Evolutionary conservation across 139 green algal genomes (phyloP), one percentile per base, ranked within the genome.

Genomic region (Tetradesmus obliquus): DNA sequence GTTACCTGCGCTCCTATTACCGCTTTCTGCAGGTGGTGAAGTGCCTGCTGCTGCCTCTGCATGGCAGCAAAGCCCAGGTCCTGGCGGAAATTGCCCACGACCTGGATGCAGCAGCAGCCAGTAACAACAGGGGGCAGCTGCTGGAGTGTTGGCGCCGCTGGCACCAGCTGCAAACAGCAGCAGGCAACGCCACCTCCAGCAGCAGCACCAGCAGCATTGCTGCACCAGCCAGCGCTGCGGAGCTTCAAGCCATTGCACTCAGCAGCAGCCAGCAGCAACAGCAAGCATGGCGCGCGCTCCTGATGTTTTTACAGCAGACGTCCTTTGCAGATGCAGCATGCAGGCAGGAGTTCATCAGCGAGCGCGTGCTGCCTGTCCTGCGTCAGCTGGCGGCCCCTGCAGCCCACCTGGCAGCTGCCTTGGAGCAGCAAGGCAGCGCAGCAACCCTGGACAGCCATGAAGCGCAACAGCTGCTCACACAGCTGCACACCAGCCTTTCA

Each of bases 241-340:
- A 81, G 62, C n/a, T 82, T n/a, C 55, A 83, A 6, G 66, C 10
- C 10, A 45, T 24, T 2, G 13, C 7, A 9, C 3, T 4, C 22
- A 60, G 66, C 66, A 17, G 72, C 60, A 71, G 54, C 7, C 6
- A 83, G 51, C 9, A 83, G 71, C 20, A 74, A 13, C 71, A 91
- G 53, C 22, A 71, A 17, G 60, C 84, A 55, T 87, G 55, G 88
- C 9, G 9, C 2, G 88, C 9, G 2, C 10, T 87, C 55, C 22
- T 51, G 15, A 2, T 13, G 5, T 91, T 90, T 55, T n/a, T 93
- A 0, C 58, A 58, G 24, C 10, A 2, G 3, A 90, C 91, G 3
- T 91, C 91, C 15, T 83, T 93, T 82, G 62, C 66, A 51, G 91
- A 93, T 55, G 91, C 86, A 12, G 32, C 55, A 5, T 17, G 60